Base-by-base conservation (phyloP, 2,329 filamentous ascomycete species). In the Ophiostoma ips region DNA sequence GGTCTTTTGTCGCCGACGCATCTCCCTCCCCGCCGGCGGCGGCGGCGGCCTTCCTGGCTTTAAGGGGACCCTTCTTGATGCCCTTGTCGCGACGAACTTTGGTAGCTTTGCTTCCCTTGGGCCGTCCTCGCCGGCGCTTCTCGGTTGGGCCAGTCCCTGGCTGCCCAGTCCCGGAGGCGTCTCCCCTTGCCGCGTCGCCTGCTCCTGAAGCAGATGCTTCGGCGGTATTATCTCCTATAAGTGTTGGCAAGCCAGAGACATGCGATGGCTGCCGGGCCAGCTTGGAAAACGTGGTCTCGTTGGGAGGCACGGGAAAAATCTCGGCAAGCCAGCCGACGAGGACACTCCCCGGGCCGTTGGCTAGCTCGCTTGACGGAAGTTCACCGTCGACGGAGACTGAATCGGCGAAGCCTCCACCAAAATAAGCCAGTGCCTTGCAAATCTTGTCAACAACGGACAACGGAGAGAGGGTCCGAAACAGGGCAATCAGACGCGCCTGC, bases 321-420 rank as follows among this genome's bases (percentile, higher is more conserved):
- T 82, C 78, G 12, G 75, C 67, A 41, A 81, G 63, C 77, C 78
- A 82, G 18, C 75, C 72, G 30, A 83, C 68, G 52, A 82, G 76
- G 11, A 77, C 63, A 18, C 71, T 69, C 1, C 78, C 79, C 1
- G 71, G 64, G 3, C 78, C 77, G 58, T 80, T 79, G 12, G 68
- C 68, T 44, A 71, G 67, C 10, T 68, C 71, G 55, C 78, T 81
- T 24, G 68, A 65, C 2, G 78, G 77, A 48, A 81, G 81, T 2
- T 62, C 64, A 15, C 66, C 69, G 55, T 72, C 67, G 28, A 68
- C 61, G 0, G 70, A 68, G n/a, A 72, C 69, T 8, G 73, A 72
- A 5, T 71, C 72, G 28, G 71, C 72, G 35, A 76, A 75, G 43
- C 76, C 70, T 24, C 77, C 76, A 8, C 79, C 78, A 61, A 81